Evolutionary conservation across 106 monocot genomes (phyloP), one percentile per base, ranked within the genome.

Genomic region (Phalaenopsis aphrodite): DNA sequence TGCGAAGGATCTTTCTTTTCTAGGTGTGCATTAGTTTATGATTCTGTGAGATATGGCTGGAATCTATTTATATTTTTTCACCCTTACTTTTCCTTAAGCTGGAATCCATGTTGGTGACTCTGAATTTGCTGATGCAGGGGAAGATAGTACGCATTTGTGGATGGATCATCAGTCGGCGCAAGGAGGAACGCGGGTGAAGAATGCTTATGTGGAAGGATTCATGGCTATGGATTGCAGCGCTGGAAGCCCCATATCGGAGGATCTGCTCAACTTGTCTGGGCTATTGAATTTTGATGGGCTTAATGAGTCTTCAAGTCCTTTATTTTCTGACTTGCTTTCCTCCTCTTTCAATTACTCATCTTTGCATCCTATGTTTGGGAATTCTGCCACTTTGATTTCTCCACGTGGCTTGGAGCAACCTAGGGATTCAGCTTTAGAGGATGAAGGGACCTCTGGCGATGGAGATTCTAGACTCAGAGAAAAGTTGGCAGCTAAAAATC

Each of bases 231-330:
- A 86, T 86, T 88, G 75, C 9, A 83, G 80, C 17, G 77, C 75
- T 9, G 82, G 87, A 41, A 87, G 87, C 75, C 81, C 90, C 1
- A 48, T 55, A 16, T 58, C 76, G 1, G 90, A 92, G 12, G 96
- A 92, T 47, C 78, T 85, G 0, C 52, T 52, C 52, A 76, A 56
- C 66, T 79, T 90, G 23, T 85, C 86, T 4, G 88, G 89, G 41
- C 82, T 94, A 15, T 74, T 90, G 79, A 90, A 82, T 55, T 83
- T 92, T 4, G 94, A 94, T 56, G 69, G 41, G 17, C 89, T 84
- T 24, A 67, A 81, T 5, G 92, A 88, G 18, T 55, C 84, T 17
- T 92, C 55, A 75, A 83, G 84, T 64, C 85, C 92, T 68, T 82
- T 82, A 4, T 42, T 43, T 23, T 56, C 55, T 5, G 89, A 89